Conservation (phyloP, 2,329 filamentous ascomycete genomes). For the Curvularia lunata region DNA sequence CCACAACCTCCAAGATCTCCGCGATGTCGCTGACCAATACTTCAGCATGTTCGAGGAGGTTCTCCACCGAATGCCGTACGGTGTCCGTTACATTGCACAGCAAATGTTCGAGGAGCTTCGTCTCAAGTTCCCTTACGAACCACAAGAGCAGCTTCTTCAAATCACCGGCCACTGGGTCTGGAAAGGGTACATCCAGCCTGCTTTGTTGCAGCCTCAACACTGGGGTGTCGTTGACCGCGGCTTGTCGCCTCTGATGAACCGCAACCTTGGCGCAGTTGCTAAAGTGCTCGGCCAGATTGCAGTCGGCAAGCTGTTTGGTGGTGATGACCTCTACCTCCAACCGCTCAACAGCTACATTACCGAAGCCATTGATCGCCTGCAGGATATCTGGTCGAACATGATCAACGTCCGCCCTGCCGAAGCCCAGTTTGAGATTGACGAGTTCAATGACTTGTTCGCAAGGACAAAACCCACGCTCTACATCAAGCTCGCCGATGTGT, state of each 20-base stretch:
- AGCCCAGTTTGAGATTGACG: constrained; percentile 94
- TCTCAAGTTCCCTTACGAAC: constrained; percentile 78
- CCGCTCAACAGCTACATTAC: constrained; percentile 90
- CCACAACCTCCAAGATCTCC: constrained; percentile 88
- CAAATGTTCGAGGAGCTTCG: constrained; percentile 83
- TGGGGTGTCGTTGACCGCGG: constrained; percentile 91
- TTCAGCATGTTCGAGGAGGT: constrained; percentile 81
- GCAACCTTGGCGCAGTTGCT: constrained; percentile 86
- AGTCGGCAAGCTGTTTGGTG: constrained; percentile 86
- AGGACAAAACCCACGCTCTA: constrained; percentile 98
- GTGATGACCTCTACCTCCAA: constrained; percentile 94
- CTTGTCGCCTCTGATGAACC: constrained; percentile 88
- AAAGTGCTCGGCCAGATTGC: constrained; percentile 91
- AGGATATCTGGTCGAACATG: constrained; percentile 75
- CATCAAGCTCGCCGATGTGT: constrained; percentile 98
- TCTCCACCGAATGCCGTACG: constrained; percentile 88
- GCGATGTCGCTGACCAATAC: constrained; percentile 93
- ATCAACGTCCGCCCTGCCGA: constrained; percentile 88
- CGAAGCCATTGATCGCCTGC: constrained; percentile 81
- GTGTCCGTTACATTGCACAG: constrained; percentile 83
- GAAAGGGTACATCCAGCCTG: constrained; percentile 91
- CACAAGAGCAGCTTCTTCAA: constrained; percentile 78
- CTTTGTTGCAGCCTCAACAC: constrained; percentile 86
- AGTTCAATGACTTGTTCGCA: constrained; percentile 97
- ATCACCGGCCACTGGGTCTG: constrained; percentile 90